phyloP scores from a whole-genome alignment of 257 asterid genomes.

The Solanum rostratum region DNA sequence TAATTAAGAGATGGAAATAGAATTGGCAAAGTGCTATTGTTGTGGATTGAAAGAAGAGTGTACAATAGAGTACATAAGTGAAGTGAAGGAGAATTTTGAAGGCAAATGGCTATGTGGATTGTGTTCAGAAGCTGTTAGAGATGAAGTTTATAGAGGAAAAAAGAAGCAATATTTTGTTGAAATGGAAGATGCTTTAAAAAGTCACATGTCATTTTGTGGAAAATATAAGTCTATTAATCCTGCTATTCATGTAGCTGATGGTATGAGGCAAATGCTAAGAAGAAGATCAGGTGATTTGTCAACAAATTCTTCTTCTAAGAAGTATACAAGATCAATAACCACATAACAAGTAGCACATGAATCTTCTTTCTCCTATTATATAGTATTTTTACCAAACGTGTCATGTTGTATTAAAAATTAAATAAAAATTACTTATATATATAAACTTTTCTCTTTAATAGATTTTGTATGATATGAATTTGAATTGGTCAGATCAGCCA shows the following conservation, averaged over 20 bases:
- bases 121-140: conserved; percentile 85
- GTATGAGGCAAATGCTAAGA: conserved; percentile 76
- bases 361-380: conserved; percentile 26
- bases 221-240: conserved; percentile 62
- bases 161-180: conserved; percentile 11
- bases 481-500: not conserved
- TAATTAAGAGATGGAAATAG: conserved; percentile 44
- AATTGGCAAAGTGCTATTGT: conserved; percentile 71
- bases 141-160: conserved; percentile 50
- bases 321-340: conserved; percentile 40
- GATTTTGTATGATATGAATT: not conserved
- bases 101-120: conserved; percentile 92
- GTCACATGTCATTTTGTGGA: conserved; percentile 80
- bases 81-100: conserved; percentile 52
- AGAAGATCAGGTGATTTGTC: conserved; percentile 37
- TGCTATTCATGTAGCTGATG: conserved; percentile 75
- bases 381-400: not conserved
- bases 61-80: conserved; percentile 60
- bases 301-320: conserved; percentile 18
- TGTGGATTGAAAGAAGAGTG: conserved; percentile 90
- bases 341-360: conserved; percentile 15
- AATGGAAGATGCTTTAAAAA: conserved; percentile 70
- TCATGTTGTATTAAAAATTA: not conserved
- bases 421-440: not conserved
- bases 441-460: not conserved